Evolutionary conservation across 179 eudicot genomes (phyloP), one percentile per base, ranked within the genome.

Genomic region (Pouteria campechiana): DNA sequence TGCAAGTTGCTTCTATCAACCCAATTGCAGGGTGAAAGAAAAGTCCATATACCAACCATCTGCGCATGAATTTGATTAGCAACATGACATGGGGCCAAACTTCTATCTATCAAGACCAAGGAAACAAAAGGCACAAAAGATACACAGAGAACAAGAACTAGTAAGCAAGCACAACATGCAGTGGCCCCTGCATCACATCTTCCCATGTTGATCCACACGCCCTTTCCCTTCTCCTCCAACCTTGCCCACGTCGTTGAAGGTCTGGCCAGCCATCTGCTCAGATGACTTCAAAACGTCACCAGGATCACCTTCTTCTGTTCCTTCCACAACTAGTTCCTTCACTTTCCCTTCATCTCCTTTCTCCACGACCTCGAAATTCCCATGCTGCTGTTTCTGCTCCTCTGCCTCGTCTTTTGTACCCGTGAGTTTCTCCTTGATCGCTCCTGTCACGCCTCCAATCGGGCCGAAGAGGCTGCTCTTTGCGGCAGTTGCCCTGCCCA

Each of bases 231-330:
- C 74, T 1, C 34, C 81, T 0, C 38, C 83, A 60, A 72, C 18
- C 29, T 38, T 51, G 0, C 81, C 81, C 0, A 57, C 74, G 6
- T 73, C 72, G 24, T 68, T 69, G 48, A 40, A 79, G 4, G 65
- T 35, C 63, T 72, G 88, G 0, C 83, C 73, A 0, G 64, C 43
- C 18, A 61, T 41, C 60, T 72, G 80, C 7, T 76, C 80, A 0
- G 74, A 66, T 3, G 48, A 41, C 53, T 63, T 69, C n/a, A 73
- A 37, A 0, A 48, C 24, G 0, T 55, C 50, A 0, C 73, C 74
- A 1, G 65, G 54, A 6, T 59, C 50, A 0, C 78, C 81, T 0
- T 65, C 63, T 1, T 44, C 56, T 1, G 71, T 58, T 45, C 55
- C 73, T 55, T 56, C 73, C 17, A 63, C 57, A 0, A 51, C 67